Evolutionary conservation across 2,329 filamentous ascomycete genomes (phyloP), one percentile per base, ranked within the genome.

Genomic region (Rutstroemia sp.): DNA sequence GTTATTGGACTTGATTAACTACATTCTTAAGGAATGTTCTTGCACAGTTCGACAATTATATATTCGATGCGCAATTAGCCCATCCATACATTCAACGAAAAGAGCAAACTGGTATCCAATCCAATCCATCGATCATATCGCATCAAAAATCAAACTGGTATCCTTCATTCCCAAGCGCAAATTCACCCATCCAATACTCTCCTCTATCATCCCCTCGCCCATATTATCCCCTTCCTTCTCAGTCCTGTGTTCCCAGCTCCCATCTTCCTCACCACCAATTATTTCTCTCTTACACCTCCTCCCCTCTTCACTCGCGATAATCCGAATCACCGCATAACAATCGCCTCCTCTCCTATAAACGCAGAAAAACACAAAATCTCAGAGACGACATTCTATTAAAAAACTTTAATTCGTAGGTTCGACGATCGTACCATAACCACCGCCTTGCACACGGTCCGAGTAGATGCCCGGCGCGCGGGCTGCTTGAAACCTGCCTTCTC

Each of bases 401-500:
- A 42, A 30, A 30, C 27, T 30, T 30, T 46, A 56, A 46, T 46
- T 46, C 54, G 41, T 38, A 37, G 64, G 64, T 49, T 68, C 67
- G 16, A 63, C 65, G 57, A 69, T 69, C 19, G 67, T 69, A 52
- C 79, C 79, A 64, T 83, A 88, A 61, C 84, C 85, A n/a, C 86
- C 87, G 4, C 75, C 82, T 73, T 90, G 85, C n/a, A 92, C 81
- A 38, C 81, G 80, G 38, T 87, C 79, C 64, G 83, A 88, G 69
- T 86, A 92, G 17, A 92, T 80, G 27, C 86, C 86, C 0, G 87
- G 83, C 1, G 86, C 86, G 2, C 76, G 78, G 8, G 72, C 67
- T 4, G 76, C 73, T 19, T 78, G 73, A 58, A 77, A 76, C 10
- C 76, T 74, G 5, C 87, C 87, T 37, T 79, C 74, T 47, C 76